These are phyloP conservation scores for Sarocladium oryzae DNA, from an alignment of 2,329 filamentous ascomycete species.

Conservation along the genomic window DNA sequence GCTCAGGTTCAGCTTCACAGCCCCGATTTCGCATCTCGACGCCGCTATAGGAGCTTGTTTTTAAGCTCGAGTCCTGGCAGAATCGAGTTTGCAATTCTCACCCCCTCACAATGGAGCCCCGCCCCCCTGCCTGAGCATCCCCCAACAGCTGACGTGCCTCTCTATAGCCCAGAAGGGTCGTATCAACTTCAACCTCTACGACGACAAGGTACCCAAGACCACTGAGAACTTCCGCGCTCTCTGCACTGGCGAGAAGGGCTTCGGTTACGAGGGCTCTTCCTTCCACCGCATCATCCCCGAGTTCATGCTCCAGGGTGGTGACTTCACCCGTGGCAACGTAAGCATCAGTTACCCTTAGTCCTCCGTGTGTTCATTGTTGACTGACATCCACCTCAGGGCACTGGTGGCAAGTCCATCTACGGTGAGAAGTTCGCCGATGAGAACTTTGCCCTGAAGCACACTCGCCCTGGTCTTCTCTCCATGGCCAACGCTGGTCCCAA, in stretches of 20 bases:
- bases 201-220: slow-evolving; percentile 83
- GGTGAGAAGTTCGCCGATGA: slow-evolving; percentile 91
- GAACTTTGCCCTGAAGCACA: slow-evolving; percentile 78
- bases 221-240: slow-evolving; percentile 78
- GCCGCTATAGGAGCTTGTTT: not conserved
- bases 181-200: slow-evolving; percentile 85
- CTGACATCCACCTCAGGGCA: slow-evolving; percentile 53
- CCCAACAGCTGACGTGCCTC: slow-evolving; percentile 16
- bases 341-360: slow-evolving; percentile 26
- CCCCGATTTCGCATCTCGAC: not conserved
- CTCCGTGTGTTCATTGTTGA: slow-evolving; percentile 14
- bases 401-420: slow-evolving; percentile 90
- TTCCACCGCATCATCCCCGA: slow-evolving; percentile 92
- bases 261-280: slow-evolving; percentile 73
- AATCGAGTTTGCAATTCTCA: slow-evolving; percentile 8
- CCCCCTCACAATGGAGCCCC: not conserved
- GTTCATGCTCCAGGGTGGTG: slow-evolving; percentile 95
- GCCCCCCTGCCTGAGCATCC: not conserved
- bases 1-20: not conserved
- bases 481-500: slow-evolving; percentile 96
- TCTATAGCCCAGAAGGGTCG: slow-evolving; percentile 62
- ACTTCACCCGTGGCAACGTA: slow-evolving; percentile 90
- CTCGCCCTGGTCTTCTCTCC: slow-evolving; percentile 71
- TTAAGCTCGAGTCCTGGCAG: not conserved
- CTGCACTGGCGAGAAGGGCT: slow-evolving; percentile 73